Evolutionary conservation across 306 rosid species (phyloP).

Genomic region (Trichosanthes truncata): DNA sequence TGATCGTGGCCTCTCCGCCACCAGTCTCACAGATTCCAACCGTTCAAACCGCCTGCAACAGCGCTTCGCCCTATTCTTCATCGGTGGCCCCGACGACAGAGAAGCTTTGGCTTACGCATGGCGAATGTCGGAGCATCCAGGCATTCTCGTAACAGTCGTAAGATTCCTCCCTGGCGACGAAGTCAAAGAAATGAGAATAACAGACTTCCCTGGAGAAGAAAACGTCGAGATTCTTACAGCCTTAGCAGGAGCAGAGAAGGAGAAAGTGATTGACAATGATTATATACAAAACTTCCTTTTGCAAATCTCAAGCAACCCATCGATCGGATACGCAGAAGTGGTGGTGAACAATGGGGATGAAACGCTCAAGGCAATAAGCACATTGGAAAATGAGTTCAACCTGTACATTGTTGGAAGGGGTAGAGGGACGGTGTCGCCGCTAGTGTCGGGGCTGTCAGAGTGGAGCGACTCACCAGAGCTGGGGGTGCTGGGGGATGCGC

Average conservation of each 20-base stretch:
- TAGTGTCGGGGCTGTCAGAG: constrained; percentile 17
- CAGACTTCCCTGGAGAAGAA: neutral
- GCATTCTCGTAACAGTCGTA: constrained; percentile 19
- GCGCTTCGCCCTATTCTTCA: constrained; percentile 24
- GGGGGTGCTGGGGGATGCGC: constrained; percentile 25
- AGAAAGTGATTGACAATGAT: constrained; percentile 17
- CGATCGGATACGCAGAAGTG: constrained; percentile 12
- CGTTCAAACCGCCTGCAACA: neutral
- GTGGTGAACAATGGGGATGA: constrained; percentile 26
- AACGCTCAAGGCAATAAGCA: constrained; percentile 13
- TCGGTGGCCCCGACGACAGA: constrained; percentile 47
- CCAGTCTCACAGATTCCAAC: neutral
- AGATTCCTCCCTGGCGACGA: constrained; percentile 23
- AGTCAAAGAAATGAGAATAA: neutral
- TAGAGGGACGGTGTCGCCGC: constrained; percentile 13
- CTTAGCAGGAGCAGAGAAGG: neutral
- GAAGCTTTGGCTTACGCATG: constrained; percentile 49
- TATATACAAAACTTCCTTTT: constrained; percentile 15
- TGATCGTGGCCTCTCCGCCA: constrained; percentile 19
- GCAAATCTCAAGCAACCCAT: constrained; percentile 8
- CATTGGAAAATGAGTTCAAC: constrained; percentile 13
- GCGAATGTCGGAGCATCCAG: constrained; percentile 40
- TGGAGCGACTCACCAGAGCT: constrained; percentile 29
- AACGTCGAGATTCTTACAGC: constrained; percentile 12
- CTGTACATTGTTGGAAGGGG: constrained; percentile 27